Evolutionary conservation across 768 basidiomycete genomes (phyloP), one percentile per base, ranked within the genome.

Genomic region (Tricholoma sp.): DNA sequence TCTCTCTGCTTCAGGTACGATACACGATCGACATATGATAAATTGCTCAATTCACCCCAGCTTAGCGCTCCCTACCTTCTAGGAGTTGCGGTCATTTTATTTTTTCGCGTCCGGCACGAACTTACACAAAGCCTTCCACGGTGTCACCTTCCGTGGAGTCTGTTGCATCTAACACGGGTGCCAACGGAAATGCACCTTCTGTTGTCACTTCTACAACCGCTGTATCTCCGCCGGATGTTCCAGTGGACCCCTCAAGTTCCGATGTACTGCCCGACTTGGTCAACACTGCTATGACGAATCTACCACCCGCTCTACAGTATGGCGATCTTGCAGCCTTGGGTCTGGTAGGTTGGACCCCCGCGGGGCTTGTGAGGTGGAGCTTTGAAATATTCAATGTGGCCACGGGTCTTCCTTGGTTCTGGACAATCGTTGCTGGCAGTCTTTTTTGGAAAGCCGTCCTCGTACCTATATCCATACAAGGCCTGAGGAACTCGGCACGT

Each of bases 371-470:
- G 18, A 77, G 80, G 43, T 83, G 80, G 79, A 72, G 82, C 16
- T 74, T 89, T 50, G 90, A 93, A 68, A 60, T 83, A 50, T 69
- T 91, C 54, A 83, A 92, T 60, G 84, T 91, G 52, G 70, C 76
- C 50, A 83, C 83, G 0, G 86, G 84, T 35, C 71, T 93, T 58
- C 86, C 88, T 0, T 94, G 93, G 91, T 89, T 89, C 74, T 83
- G 85, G 78, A 88, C 91, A 50, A 89, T 94, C 70, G 71, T 92
- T 45, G 74, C 72, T 4, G 83, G 84, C 27, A 83, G 85, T 24
- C 55, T 86, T 10, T 65, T 84, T 66, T 83, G 87, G 76, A 84
- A 88, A 19, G 50, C 80, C 18, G 47, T 79, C 50, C 76, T 89
- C 47, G 68, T 91, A 52, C 89, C 89, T 2, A 72, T 88, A 62